These are phyloP conservation scores for Thalassiosira allenii DNA, from an alignment of 352 stramenopile species.

Conservation along the genomic window DNA sequence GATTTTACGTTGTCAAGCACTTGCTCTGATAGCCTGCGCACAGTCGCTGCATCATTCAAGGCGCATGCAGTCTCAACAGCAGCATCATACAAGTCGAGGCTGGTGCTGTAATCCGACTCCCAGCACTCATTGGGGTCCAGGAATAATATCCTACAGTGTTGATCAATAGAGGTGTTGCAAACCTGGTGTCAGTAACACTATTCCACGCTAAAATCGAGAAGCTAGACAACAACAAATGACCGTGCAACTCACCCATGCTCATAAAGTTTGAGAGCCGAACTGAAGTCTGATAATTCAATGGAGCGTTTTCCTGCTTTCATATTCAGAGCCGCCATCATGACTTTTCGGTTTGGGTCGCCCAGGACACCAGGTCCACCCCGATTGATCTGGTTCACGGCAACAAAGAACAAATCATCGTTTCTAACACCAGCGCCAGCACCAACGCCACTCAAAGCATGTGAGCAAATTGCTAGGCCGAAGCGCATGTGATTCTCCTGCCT, in stretches of 20 bases:
- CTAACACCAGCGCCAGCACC: neutral
- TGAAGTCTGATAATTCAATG: conserved; percentile 36
- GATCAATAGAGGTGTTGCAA: no score
- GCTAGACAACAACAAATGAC: no score
- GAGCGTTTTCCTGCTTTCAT: conserved; percentile 42
- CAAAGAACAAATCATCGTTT: conserved; percentile 47
- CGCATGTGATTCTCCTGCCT: neutral
- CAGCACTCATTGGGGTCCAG: conserved; percentile 35
- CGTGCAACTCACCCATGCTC: no score
- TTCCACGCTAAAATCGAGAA: no score
- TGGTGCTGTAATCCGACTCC: conserved; percentile 27
- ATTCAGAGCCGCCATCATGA: conserved; percentile 42
- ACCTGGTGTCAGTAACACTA: no score
- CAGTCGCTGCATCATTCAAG: neutral
- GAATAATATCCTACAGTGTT: no score
- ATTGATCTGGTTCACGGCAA: conserved; percentile 46
- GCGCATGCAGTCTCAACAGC: conserved; percentile 24
- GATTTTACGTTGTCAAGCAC: conserved; percentile 13
- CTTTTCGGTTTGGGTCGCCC: conserved; percentile 21
- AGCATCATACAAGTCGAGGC: conserved; percentile 38
- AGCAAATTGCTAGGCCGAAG: conserved; percentile 19
- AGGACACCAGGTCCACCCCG: conserved; percentile 24
- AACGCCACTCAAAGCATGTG: conserved; percentile 17
- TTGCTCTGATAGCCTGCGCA: neutral
- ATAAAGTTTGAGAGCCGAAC: conserved; percentile 33